Percentiles rank a stretch among this genome's conserved stretches.
These are phyloP conservation scores for Syzygium jambos DNA, from an alignment of 345 rosid species.

Conservation along the genomic window DNA sequence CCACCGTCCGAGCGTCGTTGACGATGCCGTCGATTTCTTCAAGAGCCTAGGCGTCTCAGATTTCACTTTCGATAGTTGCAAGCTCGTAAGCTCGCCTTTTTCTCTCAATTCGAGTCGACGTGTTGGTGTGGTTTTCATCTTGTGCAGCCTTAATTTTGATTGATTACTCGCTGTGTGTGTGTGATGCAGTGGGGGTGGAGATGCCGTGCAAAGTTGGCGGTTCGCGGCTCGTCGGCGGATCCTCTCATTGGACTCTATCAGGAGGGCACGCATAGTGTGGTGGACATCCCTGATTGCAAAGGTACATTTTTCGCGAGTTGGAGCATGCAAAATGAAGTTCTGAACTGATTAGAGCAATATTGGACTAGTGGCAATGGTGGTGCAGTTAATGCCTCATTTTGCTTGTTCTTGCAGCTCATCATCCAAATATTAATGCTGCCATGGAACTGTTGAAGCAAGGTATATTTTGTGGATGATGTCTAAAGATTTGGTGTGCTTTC, in stretches of 20 bases:
- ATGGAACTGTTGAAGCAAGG: conserved; percentile 79
- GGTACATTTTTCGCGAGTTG: conserved; percentile 19
- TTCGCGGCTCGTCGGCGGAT: conserved; percentile 61
- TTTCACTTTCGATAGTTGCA: conserved; percentile 79
- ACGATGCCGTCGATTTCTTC: conserved; percentile 69
- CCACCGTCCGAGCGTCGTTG: conserved; percentile 60
- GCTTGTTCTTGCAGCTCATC: conserved; percentile 58
- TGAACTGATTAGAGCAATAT: not conserved
- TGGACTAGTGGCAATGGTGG: not conserved
- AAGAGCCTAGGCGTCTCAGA: conserved; percentile 55
- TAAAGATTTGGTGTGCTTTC: not conserved
- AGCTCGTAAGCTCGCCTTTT: conserved; percentile 38
- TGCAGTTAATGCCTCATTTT: not conserved
- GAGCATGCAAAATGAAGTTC: not conserved
- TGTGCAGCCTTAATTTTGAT: conserved; percentile 2
- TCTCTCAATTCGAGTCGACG: not conserved
- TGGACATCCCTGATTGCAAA: conserved; percentile 79
- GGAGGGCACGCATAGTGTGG: conserved; percentile 83
- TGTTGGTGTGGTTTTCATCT: not conserved
- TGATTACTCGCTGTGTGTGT: not conserved
- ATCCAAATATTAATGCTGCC: conserved; percentile 80
- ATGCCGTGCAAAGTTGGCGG: conserved; percentile 84
- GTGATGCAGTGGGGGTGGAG: conserved; percentile 82
- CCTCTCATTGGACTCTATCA: conserved; percentile 81
- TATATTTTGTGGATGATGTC: not conserved